Conservation (phyloP, 2,329 filamentous ascomycete genomes). For the Ophiocordyceps camponoti-saundersi region DNA sequence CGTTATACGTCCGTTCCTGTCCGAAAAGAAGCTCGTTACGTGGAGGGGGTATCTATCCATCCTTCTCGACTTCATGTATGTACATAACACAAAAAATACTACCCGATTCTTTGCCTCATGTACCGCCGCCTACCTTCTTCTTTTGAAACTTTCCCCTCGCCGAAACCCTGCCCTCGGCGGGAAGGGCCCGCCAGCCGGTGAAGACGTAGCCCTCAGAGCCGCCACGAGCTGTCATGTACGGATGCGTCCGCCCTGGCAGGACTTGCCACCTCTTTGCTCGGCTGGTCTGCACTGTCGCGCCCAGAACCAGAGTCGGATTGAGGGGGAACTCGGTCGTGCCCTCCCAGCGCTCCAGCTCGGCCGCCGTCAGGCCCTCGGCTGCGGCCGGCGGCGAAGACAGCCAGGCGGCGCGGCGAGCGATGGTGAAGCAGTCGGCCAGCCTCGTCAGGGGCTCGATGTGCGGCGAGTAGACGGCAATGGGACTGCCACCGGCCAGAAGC, state of each 20-base stretch:
- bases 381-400: slow-evolving; percentile 33
- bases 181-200: slow-evolving; percentile 65
- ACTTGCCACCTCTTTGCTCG: slow-evolving; percentile 77
- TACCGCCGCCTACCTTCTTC: slow-evolving; percentile 19
- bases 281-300: slow-evolving; percentile 64
- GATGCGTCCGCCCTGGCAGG: slow-evolving; percentile 78
- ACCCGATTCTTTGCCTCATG: background rate
- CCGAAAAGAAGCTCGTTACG: background rate
- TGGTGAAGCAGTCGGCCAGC: slow-evolving; percentile 71
- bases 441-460: slow-evolving; percentile 62
- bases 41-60: background rate
- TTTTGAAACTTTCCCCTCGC: slow-evolving; percentile 67
- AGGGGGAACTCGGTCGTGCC: slow-evolving; percentile 66
- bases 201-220: slow-evolving; percentile 86
- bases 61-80: background rate
- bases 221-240: slow-evolving; percentile 76
- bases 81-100: background rate
- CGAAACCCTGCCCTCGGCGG: slow-evolving; percentile 62
- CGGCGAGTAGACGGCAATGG: slow-evolving; percentile 72
- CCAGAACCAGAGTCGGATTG: slow-evolving; percentile 72
- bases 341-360: slow-evolving; percentile 36
- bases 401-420: slow-evolving; percentile 64
- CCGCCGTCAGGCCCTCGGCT: slow-evolving; percentile 22
- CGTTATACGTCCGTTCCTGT: background rate
- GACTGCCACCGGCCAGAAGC: slow-evolving; percentile 65